phyloP scores from a whole-genome alignment of 352 stramenopile species.

The Phytophthora tubulina region DNA sequence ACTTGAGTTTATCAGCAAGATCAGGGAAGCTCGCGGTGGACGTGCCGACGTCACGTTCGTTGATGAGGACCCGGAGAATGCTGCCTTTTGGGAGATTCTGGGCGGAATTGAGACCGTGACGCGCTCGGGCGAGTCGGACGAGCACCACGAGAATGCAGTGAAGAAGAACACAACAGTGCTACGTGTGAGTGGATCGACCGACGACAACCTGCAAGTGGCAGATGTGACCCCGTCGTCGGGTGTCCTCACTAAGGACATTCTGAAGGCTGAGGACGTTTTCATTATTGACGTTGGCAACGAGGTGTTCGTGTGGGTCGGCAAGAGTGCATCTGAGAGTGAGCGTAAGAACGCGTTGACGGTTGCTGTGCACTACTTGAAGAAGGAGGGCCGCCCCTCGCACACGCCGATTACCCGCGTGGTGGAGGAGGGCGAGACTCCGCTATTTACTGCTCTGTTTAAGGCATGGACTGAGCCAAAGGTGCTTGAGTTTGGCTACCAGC shows the following conservation, averaged over 20 bases:
- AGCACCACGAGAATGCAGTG: conserved; percentile 64
- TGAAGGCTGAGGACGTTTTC: conserved; percentile 93
- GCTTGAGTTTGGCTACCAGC: conserved; percentile 73
- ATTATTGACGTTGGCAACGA: conserved; percentile 91
- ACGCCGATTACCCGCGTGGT: conserved; percentile 89
- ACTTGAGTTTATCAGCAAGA: conserved; percentile 90
- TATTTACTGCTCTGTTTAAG: conserved; percentile 90
- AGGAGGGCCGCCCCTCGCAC: conserved; percentile 57
- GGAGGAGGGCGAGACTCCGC: conserved; percentile 81
- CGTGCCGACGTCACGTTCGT: conserved; percentile 88
- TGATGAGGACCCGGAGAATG: conserved; percentile 90
- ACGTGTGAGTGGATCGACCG: conserved; percentile 75
- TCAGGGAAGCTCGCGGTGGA: conserved; percentile 84
- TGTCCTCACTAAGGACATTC: conserved; percentile 77
- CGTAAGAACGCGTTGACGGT: conserved; percentile 89
- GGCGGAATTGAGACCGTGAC: conserved; percentile 87
- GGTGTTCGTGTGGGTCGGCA: conserved; percentile 94
- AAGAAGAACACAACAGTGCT: conserved; percentile 82
- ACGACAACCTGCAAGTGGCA: conserved; percentile 57
- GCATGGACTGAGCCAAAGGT: conserved; percentile 76
- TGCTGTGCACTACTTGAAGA: conserved; percentile 87
- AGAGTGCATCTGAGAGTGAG: conserved; percentile 80
- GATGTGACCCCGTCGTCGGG: conserved; percentile 76
- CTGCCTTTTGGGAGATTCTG: conserved; percentile 93
- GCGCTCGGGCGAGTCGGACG: conserved; percentile 66